phyloP scores from a whole-genome alignment of 768 basidiomycete species.

The Mycena floridula region DNA sequence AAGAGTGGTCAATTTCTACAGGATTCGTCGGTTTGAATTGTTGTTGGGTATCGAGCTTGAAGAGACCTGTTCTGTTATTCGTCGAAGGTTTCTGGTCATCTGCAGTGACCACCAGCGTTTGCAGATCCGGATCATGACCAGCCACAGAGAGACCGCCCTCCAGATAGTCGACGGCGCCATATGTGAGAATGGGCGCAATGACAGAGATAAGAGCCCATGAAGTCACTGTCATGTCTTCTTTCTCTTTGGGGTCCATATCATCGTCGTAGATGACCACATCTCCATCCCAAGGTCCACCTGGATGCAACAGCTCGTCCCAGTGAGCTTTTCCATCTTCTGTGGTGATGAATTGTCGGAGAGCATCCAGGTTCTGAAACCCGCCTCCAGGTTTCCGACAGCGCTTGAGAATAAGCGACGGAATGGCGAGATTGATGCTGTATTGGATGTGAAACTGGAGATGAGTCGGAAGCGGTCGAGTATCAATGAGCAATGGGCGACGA shows the following conservation, averaged over 20 bases:
- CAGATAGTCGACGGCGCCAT: slow-evolving; percentile 59
- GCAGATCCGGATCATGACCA: slow-evolving; percentile 49
- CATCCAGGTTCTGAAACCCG: slow-evolving; percentile 58
- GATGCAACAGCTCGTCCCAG: slow-evolving; percentile 61
- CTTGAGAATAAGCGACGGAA: slow-evolving; percentile 88
- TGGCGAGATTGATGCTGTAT: slow-evolving; percentile 76
- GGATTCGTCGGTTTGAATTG: slow-evolving; percentile 42
- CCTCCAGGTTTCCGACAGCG: slow-evolving; percentile 69
- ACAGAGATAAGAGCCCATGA: slow-evolving; percentile 71
- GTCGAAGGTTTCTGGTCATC: slow-evolving; percentile 20
- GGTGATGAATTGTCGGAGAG: slow-evolving; percentile 76
- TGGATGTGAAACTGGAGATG: slow-evolving; percentile 61
- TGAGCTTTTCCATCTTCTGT: slow-evolving; percentile 64
- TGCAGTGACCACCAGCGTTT: slow-evolving; percentile 42
- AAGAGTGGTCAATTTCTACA: slow-evolving; percentile 51
- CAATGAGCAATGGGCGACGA: slow-evolving; percentile 64
- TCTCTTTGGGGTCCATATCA: slow-evolving; percentile 66
- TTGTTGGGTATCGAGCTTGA: slow-evolving; percentile 55
- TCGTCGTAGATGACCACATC: slow-evolving; percentile 74
- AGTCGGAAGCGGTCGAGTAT: slow-evolving; percentile 67
- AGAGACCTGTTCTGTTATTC: slow-evolving; percentile 45
- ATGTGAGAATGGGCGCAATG: slow-evolving; percentile 49
- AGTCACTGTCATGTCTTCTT: slow-evolving; percentile 43
- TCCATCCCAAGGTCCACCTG: slow-evolving; percentile 61
- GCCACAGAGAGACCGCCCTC: slow-evolving; percentile 66